These are phyloP conservation scores for Sphenostylis stenocarpa DNA, from an alignment of 306 rosid species.

Conservation along the genomic window DNA sequence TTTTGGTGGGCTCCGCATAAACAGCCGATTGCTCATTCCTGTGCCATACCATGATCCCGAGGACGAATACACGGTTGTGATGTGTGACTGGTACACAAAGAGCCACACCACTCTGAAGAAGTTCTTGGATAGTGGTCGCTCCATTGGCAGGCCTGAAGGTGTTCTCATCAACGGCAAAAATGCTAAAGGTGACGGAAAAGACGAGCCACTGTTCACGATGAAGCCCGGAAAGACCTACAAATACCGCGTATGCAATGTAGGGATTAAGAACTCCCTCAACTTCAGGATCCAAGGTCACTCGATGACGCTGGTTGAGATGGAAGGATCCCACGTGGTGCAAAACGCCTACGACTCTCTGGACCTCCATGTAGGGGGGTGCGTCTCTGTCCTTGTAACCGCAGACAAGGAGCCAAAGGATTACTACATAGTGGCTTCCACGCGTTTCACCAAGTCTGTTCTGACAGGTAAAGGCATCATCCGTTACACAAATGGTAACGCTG, in stretches of 20 bases:
- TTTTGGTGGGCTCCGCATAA: neutral
- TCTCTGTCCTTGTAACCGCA: constrained; percentile 15
- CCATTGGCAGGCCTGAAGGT: constrained; percentile 52
- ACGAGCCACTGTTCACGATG: constrained; percentile 53
- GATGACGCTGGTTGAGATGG: constrained; percentile 65
- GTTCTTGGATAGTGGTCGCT: constrained; percentile 49
- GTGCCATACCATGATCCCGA: constrained; percentile 10
- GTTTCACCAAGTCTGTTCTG: neutral
- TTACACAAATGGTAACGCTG: neutral
- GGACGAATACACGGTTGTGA: neutral
- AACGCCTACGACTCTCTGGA: neutral
- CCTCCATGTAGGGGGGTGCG: neutral
- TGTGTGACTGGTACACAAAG: constrained; percentile 14
- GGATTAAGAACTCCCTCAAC: constrained; percentile 51
- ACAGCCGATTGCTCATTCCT: neutral
- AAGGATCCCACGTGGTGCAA: constrained; percentile 49
- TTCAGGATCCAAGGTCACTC: constrained; percentile 58
- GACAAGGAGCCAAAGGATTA: constrained; percentile 43
- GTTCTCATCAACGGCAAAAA: constrained; percentile 58
- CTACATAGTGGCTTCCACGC: constrained; percentile 14
- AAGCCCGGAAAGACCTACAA: constrained; percentile 63
- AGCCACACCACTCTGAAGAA: constrained; percentile 26
- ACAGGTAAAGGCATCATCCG: neutral
- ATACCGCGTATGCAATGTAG: constrained; percentile 58
- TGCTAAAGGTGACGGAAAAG: constrained; percentile 30